Evolutionary conservation across 192 early-diverging fungal genomes (phyloP).

Genomic region (Backusella liffmaniae): DNA sequence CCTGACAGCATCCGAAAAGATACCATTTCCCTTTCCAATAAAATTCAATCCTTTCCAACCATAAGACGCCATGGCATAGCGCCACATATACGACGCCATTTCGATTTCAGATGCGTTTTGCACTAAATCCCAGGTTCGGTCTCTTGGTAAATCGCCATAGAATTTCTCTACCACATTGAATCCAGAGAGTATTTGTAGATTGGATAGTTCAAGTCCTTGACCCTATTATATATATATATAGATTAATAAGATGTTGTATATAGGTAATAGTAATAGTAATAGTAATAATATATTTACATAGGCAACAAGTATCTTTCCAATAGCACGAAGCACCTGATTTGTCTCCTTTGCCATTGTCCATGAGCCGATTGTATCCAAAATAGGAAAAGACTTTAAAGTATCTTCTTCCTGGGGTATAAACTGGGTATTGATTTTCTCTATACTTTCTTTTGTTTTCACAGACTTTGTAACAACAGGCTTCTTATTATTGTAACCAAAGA

Average conservation of each 20-base stretch:
- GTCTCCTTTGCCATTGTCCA: conserved; percentile 42
- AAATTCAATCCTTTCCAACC: conserved; percentile 77
- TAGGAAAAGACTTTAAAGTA: conserved; percentile 29
- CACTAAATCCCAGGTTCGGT: conserved; percentile 45
- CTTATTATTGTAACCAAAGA: not conserved
- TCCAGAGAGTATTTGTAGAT: conserved; percentile 61
- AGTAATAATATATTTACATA: conserved; percentile 26
- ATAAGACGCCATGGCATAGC: conserved; percentile 51
- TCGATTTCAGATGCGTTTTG: conserved; percentile 38
- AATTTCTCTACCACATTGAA: conserved; percentile 72
- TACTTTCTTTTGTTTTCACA: not conserved
- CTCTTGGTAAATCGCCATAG: conserved; percentile 44
- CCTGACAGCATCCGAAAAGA: conserved; percentile 64
- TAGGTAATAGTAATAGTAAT: not conserved
- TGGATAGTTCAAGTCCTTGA: conserved; percentile 71
- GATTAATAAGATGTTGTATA: not conserved
- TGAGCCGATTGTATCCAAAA: conserved; percentile 33
- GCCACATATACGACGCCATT: conserved; percentile 42
- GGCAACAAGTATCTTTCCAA: conserved; percentile 34
- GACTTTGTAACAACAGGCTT: not conserved
- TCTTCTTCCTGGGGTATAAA: conserved; percentile 26
- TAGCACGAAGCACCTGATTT: conserved; percentile 33
- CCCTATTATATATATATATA: conserved; percentile 33
- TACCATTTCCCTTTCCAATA: conserved; percentile 70
- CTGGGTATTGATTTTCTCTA: not conserved